Base-by-base conservation (phyloP, 2,329 filamentous ascomycete genomes). In the Pseudocercospora vitis region DNA sequence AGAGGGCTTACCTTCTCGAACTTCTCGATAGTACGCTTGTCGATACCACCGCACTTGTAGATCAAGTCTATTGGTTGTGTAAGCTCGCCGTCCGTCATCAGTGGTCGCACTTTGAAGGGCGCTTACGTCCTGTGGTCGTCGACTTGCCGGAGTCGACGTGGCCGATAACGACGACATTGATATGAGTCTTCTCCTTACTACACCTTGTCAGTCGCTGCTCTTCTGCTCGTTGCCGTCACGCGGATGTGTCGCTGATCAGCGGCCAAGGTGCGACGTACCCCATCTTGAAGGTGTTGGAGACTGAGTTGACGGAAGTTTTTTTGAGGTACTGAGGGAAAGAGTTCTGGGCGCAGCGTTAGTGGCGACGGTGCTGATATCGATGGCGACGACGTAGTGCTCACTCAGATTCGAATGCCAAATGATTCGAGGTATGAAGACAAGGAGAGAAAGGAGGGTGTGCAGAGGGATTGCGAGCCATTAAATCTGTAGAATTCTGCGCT, bases 21-120 rank as follows among this genome's bases (percentile, higher is more conserved):
- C 89, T 99, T 99, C 88, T 99, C 94, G 78, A 99, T 99, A 80
- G 92, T 97, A 91, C 94, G 92, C 86, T 92, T 91, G 89, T 99
- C 94, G 76, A 97, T 99, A 90, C 94, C 94, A 88, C 94, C 94
- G 85, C 94, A 97, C 88, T 99, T 92, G 91, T 97, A 97, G 89
- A 99, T 97, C 86, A 99, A 87, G 84, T 79, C 76, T 78, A 72
- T n/a, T 92, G 86, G 78, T 86, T 85, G 71, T 88, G 76, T 77
- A 69, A 71, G 66, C 68, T 55, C 29, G 39, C 47, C 56, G 66
- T 70, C 59, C 66, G 63, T 58, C 45, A 66, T 60, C 60, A 7
- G 18, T 31, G 45, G 46, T 52, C 57, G 57, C 60, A 64, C 52
- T 65, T 65, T 51, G 63, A 53, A 64, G 66, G 53, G 65, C 63